Conservation (phyloP, 305 asterid genomes). For the Rubia tinctorum region DNA sequence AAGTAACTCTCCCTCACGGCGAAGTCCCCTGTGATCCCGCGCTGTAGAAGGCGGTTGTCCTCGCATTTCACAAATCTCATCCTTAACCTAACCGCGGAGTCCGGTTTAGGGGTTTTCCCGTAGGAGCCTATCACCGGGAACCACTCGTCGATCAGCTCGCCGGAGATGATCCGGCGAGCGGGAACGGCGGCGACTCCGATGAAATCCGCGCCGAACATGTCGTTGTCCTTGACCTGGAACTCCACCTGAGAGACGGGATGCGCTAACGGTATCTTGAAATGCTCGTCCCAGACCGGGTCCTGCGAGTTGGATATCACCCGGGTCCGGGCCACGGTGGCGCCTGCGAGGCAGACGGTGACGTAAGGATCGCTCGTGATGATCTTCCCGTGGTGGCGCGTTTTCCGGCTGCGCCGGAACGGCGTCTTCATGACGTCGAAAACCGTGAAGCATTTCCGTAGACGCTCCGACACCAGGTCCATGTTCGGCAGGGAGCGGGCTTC, state of each 20-base stretch:
- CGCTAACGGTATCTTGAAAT: constrained; percentile 73
- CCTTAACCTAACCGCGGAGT: constrained; percentile 52
- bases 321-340: constrained; percentile 87
- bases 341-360: constrained; percentile 75
- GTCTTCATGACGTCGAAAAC: constrained; percentile 45
- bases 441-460: constrained; percentile 62
- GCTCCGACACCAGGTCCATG: constrained; percentile 79
- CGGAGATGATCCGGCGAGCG: constrained; percentile 50
- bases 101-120: constrained; percentile 70
- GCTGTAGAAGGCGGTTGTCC: constrained; percentile 30
- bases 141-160: constrained; percentile 81
- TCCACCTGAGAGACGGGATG: constrained; percentile 84
- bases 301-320: constrained; percentile 80
- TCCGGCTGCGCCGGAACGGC: constrained; percentile 32
- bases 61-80: constrained; percentile 53
- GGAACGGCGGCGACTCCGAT: constrained; percentile 71
- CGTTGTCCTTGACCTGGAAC: constrained; percentile 91
- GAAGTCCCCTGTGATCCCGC: constrained; percentile 41
- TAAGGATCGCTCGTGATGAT: constrained; percentile 96
- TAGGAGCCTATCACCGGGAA: constrained; percentile 54
- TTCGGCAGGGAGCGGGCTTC: constrained; percentile 87
- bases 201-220: constrained; percentile 84
- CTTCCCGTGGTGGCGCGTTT: constrained; percentile 27
- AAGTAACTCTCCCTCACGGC: constrained; percentile 69
- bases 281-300: constrained; percentile 82